Base-by-base conservation (phyloP, 495 filamentous ascomycete species). In the Aspergillus steynii region DNA sequence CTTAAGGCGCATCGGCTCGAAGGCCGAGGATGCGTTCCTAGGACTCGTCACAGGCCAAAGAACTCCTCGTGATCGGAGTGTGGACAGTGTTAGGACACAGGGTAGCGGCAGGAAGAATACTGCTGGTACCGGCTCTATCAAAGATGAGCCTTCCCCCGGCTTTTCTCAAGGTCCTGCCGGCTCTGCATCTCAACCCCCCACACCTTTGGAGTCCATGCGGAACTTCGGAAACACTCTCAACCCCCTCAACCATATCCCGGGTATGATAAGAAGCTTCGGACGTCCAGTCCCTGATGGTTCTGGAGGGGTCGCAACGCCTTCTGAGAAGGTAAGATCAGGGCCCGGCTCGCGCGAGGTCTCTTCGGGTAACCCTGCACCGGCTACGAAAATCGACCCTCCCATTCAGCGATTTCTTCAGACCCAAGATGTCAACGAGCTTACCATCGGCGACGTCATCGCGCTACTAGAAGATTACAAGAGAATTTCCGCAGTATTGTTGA, bases 391-490 rank as follows among this genome's bases (percentile, higher is more conserved):
- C 10, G 82, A 84, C 12, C 90, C 90, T 28, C 91, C 92, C 0
- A 87, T 89, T 61, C 83, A 87, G 71, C 83, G 89, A 53, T 97
- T 97, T 74, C 81, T 97, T 71, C 90, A 94, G 54, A 73, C 88
- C 42, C 82, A 90, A 67, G 87, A 90, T 72, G 88, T 87, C 7
- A 83, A 83, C 6, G 93, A 98, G 57, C 74, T 99, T 50, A 88
- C 81, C 56, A 73, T 98, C 51, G 87, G 87, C 25, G 95, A 99
- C 67, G 87, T 97, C 47, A 76, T 90, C 46, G 86, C 90, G 59
- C 69, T 99, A 61, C 74, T 99, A 55, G 85, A 85, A 65, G 95
- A 97, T 74, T 99, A 98, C 71, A 88, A 93, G 62, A 79, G 93
- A 53, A 76, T 99, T 12, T 91, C 90, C 4, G 63, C 71, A 45